Percentiles rank a stretch among this genome's conserved stretches.
phyloP scores from a whole-genome alignment of 2,329 filamentous ascomycete species.

The Colletotrichum costaricense region DNA sequence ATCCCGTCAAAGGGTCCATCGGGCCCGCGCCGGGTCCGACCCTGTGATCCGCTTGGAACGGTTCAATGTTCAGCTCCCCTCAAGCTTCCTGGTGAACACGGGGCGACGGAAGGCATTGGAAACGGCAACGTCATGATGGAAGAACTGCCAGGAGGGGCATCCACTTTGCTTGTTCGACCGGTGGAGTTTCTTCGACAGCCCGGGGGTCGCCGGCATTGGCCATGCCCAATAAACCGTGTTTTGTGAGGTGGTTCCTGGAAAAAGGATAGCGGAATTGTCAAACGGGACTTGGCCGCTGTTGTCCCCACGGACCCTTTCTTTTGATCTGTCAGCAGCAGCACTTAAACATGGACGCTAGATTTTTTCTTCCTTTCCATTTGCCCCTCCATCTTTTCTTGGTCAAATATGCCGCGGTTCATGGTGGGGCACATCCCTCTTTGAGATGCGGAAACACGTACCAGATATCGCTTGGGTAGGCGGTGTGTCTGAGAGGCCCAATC shows the following conservation, averaged over 20 bases:
- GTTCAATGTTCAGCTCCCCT: neutral
- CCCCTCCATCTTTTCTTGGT: slow-evolving; percentile 11
- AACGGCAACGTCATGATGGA: slow-evolving; percentile 33
- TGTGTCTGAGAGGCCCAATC: neutral
- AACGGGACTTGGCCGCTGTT: neutral
- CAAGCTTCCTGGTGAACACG: neutral
- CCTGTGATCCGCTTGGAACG: neutral
- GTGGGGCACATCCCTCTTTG: slow-evolving; percentile 4
- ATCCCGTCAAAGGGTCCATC: neutral
- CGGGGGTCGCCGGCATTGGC: neutral
- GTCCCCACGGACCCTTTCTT: neutral
- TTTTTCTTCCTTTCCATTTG: slow-evolving; percentile 15
- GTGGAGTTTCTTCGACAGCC: neutral
- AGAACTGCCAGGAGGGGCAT: neutral
- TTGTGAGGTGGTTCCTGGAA: slow-evolving; percentile 20
- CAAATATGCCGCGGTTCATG: slow-evolving; percentile 27
- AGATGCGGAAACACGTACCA: neutral
- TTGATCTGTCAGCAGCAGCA: slow-evolving; percentile 13
- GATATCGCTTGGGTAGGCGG: neutral
- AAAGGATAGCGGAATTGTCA: slow-evolving; percentile 7
- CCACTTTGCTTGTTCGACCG: slow-evolving; percentile 1
- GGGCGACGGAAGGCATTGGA: slow-evolving; percentile 15
- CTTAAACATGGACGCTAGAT: neutral
- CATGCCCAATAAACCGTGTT: neutral
- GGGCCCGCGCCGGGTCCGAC: slow-evolving; percentile 26